Conservation (phyloP, 1,139 yeast species). For the Candida pseudocylindracea region DNA sequence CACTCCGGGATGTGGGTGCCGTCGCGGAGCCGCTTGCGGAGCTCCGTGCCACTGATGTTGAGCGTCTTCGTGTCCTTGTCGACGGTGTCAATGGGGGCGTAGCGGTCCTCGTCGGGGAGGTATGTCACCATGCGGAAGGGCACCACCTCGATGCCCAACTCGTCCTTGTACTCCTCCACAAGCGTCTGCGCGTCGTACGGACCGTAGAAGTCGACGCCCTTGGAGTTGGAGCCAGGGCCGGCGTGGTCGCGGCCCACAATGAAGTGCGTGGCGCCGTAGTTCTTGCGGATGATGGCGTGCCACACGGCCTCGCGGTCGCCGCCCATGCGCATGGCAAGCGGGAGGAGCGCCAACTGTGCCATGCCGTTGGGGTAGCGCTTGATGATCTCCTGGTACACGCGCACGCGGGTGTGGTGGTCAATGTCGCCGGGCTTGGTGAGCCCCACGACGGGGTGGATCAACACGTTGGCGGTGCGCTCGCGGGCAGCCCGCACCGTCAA, state of each 20-base stretch:
- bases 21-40: conserved; percentile 67
- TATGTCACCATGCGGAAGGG: conserved; percentile 96
- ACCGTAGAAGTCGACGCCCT: conserved; percentile 89
- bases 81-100: conserved; percentile 87
- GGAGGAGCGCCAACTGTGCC: conserved; percentile 74
- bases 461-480: conserved; percentile 32
- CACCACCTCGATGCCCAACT: conserved; percentile 72
- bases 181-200: conserved; percentile 93
- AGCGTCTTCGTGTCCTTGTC: conserved; percentile 58
- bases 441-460: conserved; percentile 95
- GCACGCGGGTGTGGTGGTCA: conserved; percentile 92
- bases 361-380: conserved; percentile 86
- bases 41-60: conserved; percentile 87
- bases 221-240: conserved; percentile 87
- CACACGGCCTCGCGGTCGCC: conserved; percentile 97
- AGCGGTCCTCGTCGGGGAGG: conserved; percentile 86
- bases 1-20: conserved; percentile 86
- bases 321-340: conserved; percentile 97
- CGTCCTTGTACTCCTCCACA: conserved; percentile 53
- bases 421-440: conserved; percentile 95
- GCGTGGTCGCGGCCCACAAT: conserved; percentile 98
- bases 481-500: conserved; percentile 83
- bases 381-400: conserved; percentile 80
- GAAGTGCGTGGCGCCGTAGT: conserved; percentile 92
- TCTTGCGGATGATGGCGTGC: conserved; percentile 95